Percentiles rank a stretch among this genome's conserved stretches.
These are phyloP conservation scores for Theobroma grandiflorum DNA, from an alignment of 441 rosid genomes.

Conservation along the genomic window DNA sequence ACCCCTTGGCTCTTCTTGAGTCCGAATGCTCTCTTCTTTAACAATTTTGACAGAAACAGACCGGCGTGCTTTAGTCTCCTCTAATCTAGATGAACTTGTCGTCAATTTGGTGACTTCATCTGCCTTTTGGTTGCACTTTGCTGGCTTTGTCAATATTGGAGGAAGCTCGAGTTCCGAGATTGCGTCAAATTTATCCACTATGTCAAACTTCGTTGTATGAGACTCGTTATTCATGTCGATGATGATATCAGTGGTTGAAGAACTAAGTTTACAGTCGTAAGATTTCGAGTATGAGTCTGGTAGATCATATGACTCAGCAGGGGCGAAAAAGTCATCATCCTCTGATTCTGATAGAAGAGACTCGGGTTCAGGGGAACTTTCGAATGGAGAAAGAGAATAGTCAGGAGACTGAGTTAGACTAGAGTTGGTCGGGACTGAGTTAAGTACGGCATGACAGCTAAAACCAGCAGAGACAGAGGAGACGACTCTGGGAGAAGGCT, in stretches of 20 bases:
- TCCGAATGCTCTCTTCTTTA: slow-evolving; percentile 35
- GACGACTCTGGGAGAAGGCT: slow-evolving; percentile 59
- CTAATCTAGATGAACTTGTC: background rate
- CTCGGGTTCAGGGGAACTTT: slow-evolving; percentile 36
- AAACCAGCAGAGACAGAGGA: slow-evolving; percentile 28
- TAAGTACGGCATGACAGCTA: slow-evolving; percentile 27
- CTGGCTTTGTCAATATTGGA: slow-evolving; percentile 40
- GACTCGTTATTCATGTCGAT: slow-evolving; percentile 44
- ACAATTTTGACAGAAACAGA: slow-evolving; percentile 33
- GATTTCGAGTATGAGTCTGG: slow-evolving; percentile 26
- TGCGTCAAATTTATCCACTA: slow-evolving; percentile 28
- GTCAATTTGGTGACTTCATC: slow-evolving; percentile 19
- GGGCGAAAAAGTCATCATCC: slow-evolving; percentile 22
- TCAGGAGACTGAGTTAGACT: slow-evolving; percentile 40
- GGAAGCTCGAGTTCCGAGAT: slow-evolving; percentile 41
- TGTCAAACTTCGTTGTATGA: slow-evolving; percentile 21
- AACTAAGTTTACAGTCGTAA: slow-evolving; percentile 32
- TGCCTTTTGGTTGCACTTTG: slow-evolving; percentile 11
- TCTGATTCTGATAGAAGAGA: slow-evolving; percentile 33
- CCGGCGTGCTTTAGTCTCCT: slow-evolving; percentile 17
- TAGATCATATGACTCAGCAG: slow-evolving; percentile 24
- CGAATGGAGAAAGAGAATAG: slow-evolving; percentile 35
- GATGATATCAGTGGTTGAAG: slow-evolving; percentile 48
- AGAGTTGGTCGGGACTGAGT: slow-evolving; percentile 27
- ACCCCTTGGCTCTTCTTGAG: slow-evolving; percentile 28